Base-by-base conservation (phyloP, 208 protist genomes). In the Angomonas deanei region DNA sequence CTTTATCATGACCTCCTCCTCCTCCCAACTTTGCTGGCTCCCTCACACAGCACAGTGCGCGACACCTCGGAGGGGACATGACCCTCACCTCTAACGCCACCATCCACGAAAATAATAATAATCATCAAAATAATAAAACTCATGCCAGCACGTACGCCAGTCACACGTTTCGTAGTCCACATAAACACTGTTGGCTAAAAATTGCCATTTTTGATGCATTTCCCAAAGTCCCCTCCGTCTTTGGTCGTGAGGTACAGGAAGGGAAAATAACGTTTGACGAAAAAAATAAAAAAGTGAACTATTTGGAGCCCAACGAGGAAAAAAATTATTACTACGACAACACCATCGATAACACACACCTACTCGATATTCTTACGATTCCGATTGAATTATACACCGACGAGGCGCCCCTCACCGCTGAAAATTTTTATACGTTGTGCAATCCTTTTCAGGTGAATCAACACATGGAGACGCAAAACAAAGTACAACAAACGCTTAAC, bases 351-450 rank as follows among this genome's bases (percentile, higher is more conserved):
- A 5, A 17, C n/a, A 11, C 11, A 6, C n/a, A 53, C 21, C 47
- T 53, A 11, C 47, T 53, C 10, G 19, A 50, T 5, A 59, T 55
- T 15, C 28, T 91, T n/a, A 19, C 63, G 15, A 68, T 94, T 5
- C 54, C 84, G 54, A 82, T 94, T 58, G 88, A 94, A 56, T 72
- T 94, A 4, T 94, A 90, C 65, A 81, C 89, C 52, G 80, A 92
- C 58, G 85, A 91, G 59, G 80, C 75, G 26, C 88, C 88, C 19
- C 78, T 79, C 49, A 74, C 87, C 21, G 90, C 80, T 64, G 83
- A 72, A 11, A 92, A 94, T 67, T 94, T 94, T 30, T 70, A 80
- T 1, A 58, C 78, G 8, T 74, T 94, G 17, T 94, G 88, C 68
- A 57, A 56, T 24, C 80, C 75, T 1, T 56, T 76, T 10, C 6